Evolutionary conservation across 495 filamentous ascomycete species (phyloP), one percentile per base, ranked within the genome.

Genomic region (Darksidea phi): DNA sequence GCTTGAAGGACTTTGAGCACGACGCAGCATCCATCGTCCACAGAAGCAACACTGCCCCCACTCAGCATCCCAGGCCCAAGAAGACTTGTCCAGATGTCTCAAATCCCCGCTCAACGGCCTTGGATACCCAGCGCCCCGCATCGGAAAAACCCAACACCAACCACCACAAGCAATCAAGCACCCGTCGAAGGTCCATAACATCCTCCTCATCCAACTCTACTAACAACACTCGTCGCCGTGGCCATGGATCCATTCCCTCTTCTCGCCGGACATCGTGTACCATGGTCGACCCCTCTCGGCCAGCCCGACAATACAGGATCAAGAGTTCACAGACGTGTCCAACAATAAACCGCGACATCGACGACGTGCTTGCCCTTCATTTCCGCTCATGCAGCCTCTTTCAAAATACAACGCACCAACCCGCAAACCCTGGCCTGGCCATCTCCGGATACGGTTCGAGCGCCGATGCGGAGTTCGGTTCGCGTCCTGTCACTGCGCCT

Each of bases 371-470:
- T 0, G 66, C 66, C 13, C 53, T 68, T 17, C 66, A 68, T 46
- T 61, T 64, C 53, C 55, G 66, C 38, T 54, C 43, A 28, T 68
- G 66, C 46, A 67, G 55, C 42, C 65, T 67, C 65, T 67, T 67
- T 42, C 53, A 54, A 25, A 62, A 51, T 36, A 25, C 50, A 13
- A 34, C 65, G 18, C 42, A 55, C 45, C 32, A 37, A 17, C 20
- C 53, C 11, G 46, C 42, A n/a, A 26, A 20, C 32, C 21, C 23
- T 15, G 41, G 24, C 48, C 26, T 24, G 10, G 13, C 45, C 26
- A 49, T 58, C 25, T 58, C 45, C 55, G 45, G 55, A 49, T 50
- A 58, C 55, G 55, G 45, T 32, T 10, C 28, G n/a, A 36, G 11
- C 15, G 45, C 41, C 8, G 45, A 48, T 13, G 32, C n/a, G 10